Evolutionary conservation across 768 basidiomycete species (phyloP).

Genomic region (Mycena filopes): DNA sequence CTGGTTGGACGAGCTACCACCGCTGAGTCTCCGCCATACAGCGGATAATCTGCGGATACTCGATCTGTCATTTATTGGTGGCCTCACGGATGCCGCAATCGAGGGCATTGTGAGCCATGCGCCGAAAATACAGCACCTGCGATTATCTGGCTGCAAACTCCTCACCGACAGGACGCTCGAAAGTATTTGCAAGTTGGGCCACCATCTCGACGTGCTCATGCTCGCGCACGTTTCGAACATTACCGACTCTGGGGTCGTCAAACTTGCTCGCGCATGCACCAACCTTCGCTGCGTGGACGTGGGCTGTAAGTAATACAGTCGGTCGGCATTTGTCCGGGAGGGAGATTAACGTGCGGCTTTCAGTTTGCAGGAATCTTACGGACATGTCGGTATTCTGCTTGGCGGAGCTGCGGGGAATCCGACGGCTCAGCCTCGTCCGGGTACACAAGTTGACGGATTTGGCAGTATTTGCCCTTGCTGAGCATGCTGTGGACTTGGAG

Average conservation of each 20-base stretch:
- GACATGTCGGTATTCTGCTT: slow-evolving; percentile 89
- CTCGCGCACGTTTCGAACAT: slow-evolving; percentile 83
- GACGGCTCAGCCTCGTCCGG: slow-evolving; percentile 82
- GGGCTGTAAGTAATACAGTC: slow-evolving; percentile 70
- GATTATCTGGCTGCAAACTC: slow-evolving; percentile 78
- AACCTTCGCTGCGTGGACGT: slow-evolving; percentile 86
- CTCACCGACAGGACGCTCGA: slow-evolving; percentile 80
- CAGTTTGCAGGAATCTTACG: slow-evolving; percentile 85
- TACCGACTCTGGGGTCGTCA: slow-evolving; percentile 80
- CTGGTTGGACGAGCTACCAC: slow-evolving; percentile 71
- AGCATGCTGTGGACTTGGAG: slow-evolving; percentile 75
- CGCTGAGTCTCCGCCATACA: slow-evolving; percentile 68
- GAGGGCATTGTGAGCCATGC: slow-evolving; percentile 81
- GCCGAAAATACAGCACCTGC: slow-evolving; percentile 78
- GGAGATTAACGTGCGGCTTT: slow-evolving; percentile 25
- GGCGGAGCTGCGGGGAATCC: slow-evolving; percentile 72
- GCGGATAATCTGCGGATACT: slow-evolving; percentile 82
- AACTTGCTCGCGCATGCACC: slow-evolving; percentile 74
- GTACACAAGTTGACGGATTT: slow-evolving; percentile 88
- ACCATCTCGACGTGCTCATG: slow-evolving; percentile 81
- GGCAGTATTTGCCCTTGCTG: slow-evolving; percentile 80
- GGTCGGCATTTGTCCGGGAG: not conserved
- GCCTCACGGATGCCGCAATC: slow-evolving; percentile 80
- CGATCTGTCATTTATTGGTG: slow-evolving; percentile 77
- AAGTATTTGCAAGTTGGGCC: slow-evolving; percentile 76